These are phyloP conservation scores for Saussurea involucrata DNA, from an alignment of 129 eudicot species.

Conservation along the genomic window DNA sequence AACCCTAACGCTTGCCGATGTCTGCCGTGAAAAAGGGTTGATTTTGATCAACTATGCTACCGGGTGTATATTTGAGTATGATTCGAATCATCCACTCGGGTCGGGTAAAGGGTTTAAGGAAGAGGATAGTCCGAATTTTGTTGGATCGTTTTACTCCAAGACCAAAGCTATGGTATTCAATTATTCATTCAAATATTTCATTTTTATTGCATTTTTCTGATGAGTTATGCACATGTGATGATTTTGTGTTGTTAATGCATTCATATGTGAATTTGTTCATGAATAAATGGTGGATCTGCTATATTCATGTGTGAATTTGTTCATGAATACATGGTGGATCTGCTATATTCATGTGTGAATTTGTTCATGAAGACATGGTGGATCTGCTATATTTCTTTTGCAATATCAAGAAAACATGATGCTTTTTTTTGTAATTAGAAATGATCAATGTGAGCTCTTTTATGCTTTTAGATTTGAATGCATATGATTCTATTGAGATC, in stretches of 20 bases:
- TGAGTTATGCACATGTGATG: neutral
- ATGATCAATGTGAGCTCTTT: neutral
- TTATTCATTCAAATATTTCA: neutral
- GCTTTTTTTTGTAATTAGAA: neutral
- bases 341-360: neutral
- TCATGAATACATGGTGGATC: neutral
- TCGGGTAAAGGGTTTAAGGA: conserved; percentile 75
- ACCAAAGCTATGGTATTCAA: conserved; percentile 77
- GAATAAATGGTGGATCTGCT: neutral
- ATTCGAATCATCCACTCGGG: conserved; percentile 43
- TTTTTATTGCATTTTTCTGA: neutral
- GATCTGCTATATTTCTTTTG: neutral
- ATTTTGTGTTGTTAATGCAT: neutral
- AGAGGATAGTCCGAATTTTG: conserved; percentile 62
- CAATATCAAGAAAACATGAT: neutral
- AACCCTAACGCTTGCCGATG: conserved; percentile 60
- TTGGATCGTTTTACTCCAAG: conserved; percentile 76
- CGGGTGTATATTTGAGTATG: conserved; percentile 70
- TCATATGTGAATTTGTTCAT: neutral
- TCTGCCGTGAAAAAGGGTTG: conserved; percentile 55
- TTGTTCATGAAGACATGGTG: neutral
- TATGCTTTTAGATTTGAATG: neutral
- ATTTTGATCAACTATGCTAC: conserved; percentile 58
- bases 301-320: neutral
- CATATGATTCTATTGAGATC: neutral